Evolutionary conservation across 352 stramenopile genomes (phyloP), one percentile per base, ranked within the genome.

Genomic region (Pythium guiyangense): DNA sequence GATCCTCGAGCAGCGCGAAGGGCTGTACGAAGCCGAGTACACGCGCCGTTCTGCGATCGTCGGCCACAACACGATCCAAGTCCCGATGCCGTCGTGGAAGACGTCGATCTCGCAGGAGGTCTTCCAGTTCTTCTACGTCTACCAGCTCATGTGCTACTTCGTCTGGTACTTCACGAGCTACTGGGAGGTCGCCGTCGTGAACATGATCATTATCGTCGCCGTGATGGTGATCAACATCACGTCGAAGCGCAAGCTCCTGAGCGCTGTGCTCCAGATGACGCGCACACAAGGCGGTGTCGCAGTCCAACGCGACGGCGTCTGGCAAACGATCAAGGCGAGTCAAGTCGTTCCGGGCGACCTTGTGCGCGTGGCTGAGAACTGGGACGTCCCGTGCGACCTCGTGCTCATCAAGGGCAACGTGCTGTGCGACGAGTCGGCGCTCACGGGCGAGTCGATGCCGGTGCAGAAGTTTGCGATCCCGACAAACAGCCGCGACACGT

Each of bases 391-490:
- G 6, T 84, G 75, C 18, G 77, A 87, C 67, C 59, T 87, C 52
- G 74, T 87, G 3, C 53, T 87, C 26, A 55, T 87, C n/a, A 71
- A 67, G 14, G 77, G 77, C 20, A 66, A 63, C 8, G 69, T 67
- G 0, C 67, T 87, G 1, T 79, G 71, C 47, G 69, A 87, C 45
- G 77, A 87, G 47, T 75, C 67, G 2, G 72, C 70, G 57, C 60
- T 87, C 3, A 87, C 77, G 0, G 77, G 75, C 1, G 75, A 87
- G 48, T 82, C 84, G 2, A 91, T 86, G 61, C 84, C 86, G 6
- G 74, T 95, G 12, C 72, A 76, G 29, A 96, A 95, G 59, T 74
- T 59, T 14, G 49, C 80, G 1, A 69, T 92, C 34, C 72, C 84
- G 3, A 64, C 73, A n/a, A 63, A 64, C 22, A 56, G 65, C 26